Conservation (phyloP, 768 basidiomycete genomes). For the Leucosporidium scottii region DNA sequence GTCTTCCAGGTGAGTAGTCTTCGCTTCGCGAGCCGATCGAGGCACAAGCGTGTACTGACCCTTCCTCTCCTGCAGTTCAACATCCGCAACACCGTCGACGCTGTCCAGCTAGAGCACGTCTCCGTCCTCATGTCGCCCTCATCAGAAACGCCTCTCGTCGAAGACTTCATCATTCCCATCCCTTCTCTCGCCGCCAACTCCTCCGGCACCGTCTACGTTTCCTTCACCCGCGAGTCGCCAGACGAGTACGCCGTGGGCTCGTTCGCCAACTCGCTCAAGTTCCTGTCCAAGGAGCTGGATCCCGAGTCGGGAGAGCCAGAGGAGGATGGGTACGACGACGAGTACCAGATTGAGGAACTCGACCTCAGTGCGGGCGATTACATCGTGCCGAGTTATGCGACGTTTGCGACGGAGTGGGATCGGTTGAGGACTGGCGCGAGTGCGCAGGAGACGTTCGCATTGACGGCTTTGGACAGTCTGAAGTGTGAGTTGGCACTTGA, state of each 20-base stretch:
- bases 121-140: slow-evolving; percentile 86
- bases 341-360: slow-evolving; percentile 93
- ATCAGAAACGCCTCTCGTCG: slow-evolving; percentile 64
- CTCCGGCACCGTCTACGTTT: slow-evolving; percentile 84
- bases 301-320: slow-evolving; percentile 91
- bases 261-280: slow-evolving; percentile 86
- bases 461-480: slow-evolving; percentile 84
- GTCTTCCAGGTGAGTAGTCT: slow-evolving; percentile 77
- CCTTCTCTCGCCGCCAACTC: slow-evolving; percentile 63
- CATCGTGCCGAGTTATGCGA: slow-evolving; percentile 86
- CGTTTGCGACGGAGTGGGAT: slow-evolving; percentile 94
- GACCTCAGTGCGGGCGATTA: slow-evolving; percentile 92
- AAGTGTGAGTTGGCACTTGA: slow-evolving; percentile 58
- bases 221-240: slow-evolving; percentile 76
- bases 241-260: slow-evolving; percentile 71
- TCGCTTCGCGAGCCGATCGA: not conserved
- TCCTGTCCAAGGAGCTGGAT: slow-evolving; percentile 94
- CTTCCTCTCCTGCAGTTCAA: slow-evolving; percentile 62
- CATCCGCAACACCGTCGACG: slow-evolving; percentile 90
- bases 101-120: slow-evolving; percentile 88
- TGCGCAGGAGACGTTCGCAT: slow-evolving; percentile 85
- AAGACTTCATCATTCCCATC: slow-evolving; percentile 90
- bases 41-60: slow-evolving; percentile 14
- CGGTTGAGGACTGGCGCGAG: slow-evolving; percentile 67
- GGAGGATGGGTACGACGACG: slow-evolving; percentile 97